phyloP scores from a whole-genome alignment of 2,329 filamentous ascomycete genomes.

The Exophiala lecanii-corni region DNA sequence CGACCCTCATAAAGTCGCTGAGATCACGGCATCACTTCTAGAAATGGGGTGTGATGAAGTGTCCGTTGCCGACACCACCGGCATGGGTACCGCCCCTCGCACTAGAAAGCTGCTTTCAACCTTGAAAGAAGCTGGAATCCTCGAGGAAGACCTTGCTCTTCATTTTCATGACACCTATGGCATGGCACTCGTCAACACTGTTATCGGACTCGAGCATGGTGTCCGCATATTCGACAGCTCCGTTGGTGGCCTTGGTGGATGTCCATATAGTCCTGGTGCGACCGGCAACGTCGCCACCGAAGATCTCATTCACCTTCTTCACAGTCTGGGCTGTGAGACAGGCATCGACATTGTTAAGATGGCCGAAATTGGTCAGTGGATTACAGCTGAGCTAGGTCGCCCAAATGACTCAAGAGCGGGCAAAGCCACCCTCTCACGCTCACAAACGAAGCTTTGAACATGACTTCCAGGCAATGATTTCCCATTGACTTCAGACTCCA shows the following conservation, averaged over 20 bases:
- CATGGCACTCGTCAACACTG: conserved; percentile 59
- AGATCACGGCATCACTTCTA: conserved; percentile 55
- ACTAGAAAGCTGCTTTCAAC: conserved; percentile 56
- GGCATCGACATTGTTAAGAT: conserved; percentile 54
- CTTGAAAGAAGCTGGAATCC: conserved; percentile 56
- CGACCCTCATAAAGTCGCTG: conserved; percentile 55
- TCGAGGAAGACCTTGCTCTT: conserved; percentile 55
- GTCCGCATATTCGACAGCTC: conserved; percentile 60
- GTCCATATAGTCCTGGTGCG: conserved; percentile 61
- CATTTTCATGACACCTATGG: conserved; percentile 67
- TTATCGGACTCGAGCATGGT: conserved; percentile 59
- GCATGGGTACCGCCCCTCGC: conserved; percentile 61
- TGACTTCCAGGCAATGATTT: no score
- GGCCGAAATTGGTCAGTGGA: conserved; percentile 54
- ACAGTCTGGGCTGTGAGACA: conserved; percentile 57
- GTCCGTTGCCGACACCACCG: conserved; percentile 62
- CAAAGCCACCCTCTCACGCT: conserved; percentile 45
- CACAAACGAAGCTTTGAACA: conserved; percentile 21
- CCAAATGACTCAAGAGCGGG: conserved; percentile 51
- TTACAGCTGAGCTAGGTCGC: conserved; percentile 50
- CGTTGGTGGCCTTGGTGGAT: conserved; percentile 60
- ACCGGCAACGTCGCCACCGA: conserved; percentile 64
- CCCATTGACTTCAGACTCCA: no score
- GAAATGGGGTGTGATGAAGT: conserved; percentile 65
- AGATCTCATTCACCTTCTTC: conserved; percentile 57